phyloP scores from a whole-genome alignment of 73 alveolate genomes.

The Uronychia setigera region DNA sequence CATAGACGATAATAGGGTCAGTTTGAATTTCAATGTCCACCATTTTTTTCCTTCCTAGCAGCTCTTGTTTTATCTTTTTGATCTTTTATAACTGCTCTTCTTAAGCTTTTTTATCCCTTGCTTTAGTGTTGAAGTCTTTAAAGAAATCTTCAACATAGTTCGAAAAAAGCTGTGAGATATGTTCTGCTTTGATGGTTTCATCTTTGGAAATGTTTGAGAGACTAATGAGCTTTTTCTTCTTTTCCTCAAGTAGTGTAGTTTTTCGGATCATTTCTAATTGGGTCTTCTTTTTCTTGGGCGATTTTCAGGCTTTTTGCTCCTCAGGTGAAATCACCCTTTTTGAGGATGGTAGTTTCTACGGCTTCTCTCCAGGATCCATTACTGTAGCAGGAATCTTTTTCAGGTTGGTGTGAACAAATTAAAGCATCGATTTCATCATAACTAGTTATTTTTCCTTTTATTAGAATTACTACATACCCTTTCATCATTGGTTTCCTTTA shows the following conservation, averaged over 20 bases:
- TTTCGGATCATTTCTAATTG: too few relatives aligned
- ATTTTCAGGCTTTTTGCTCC: too few relatives aligned
- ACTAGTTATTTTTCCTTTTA: not conserved
- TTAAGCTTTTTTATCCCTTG: not conserved
- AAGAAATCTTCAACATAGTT: not conserved
- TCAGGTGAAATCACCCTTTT: too few relatives aligned
- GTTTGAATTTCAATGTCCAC: not conserved
- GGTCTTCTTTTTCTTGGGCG: too few relatives aligned
- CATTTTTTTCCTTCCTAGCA: not conserved
- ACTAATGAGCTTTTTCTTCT: too few relatives aligned
- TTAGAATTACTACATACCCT: not conserved
- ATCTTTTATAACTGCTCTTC: not conserved
- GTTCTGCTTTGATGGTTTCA: not conserved
- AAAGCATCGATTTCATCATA: not conserved
- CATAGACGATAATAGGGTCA: not conserved
- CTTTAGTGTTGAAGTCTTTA: not conserved
- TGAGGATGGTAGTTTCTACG: not conserved
- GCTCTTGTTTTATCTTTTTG: not conserved
- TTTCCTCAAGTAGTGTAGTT: too few relatives aligned
- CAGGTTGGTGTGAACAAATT: not conserved
- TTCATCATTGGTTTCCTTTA: not conserved
- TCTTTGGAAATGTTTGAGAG: not conserved
- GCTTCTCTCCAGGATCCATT: too few relatives aligned
- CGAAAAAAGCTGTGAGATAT: not conserved
- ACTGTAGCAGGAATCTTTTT: not conserved